Evolutionary conservation across 768 basidiomycete genomes (phyloP).

Genomic region (Kwoniella dejecticola): DNA sequence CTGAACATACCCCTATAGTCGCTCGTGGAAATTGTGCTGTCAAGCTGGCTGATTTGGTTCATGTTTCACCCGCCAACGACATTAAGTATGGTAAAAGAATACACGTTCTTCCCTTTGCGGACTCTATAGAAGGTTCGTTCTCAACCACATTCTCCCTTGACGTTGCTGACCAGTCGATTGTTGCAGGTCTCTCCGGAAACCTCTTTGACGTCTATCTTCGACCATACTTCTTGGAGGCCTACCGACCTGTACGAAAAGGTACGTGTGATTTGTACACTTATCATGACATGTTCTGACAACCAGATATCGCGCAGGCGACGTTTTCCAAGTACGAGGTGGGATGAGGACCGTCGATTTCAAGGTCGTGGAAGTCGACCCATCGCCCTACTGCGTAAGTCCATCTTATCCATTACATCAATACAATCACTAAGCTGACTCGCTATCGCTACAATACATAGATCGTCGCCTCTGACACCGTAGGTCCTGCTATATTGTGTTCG

Average conservation of each 20-base stretch:
- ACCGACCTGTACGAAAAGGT: slow-evolving; percentile 50
- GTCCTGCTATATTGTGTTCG: slow-evolving; percentile 59
- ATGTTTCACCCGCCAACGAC: slow-evolving; percentile 92
- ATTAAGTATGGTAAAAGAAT: slow-evolving; percentile 98
- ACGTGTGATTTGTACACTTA: slow-evolving; percentile 3
- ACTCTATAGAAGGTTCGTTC: slow-evolving; percentile 82
- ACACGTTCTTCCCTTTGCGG: slow-evolving; percentile 95
- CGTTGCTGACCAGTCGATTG: neutral
- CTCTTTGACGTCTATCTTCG: slow-evolving; percentile 97
- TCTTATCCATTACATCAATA: neutral
- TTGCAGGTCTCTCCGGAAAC: slow-evolving; percentile 77
- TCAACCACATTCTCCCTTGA: neutral
- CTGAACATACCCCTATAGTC: slow-evolving; percentile 58
- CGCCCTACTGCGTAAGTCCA: slow-evolving; percentile 74
- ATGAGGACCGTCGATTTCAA: slow-evolving; percentile 99
- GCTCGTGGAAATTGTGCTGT: slow-evolving; percentile 98
- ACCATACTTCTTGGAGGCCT: slow-evolving; percentile 97
- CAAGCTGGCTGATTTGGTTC: slow-evolving; percentile 94
- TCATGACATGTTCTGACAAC: slow-evolving; percentile 63
- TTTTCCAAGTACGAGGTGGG: slow-evolving; percentile 97
- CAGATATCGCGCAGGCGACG: slow-evolving; percentile 92
- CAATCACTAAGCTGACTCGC: neutral
- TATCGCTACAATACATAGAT: slow-evolving; percentile 59
- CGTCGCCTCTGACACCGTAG: slow-evolving; percentile 97
- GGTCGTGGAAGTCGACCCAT: slow-evolving; percentile 95